phyloP scores from a whole-genome alignment of 805 yeast genomes.

The Wickerhamomyces queroliae region DNA sequence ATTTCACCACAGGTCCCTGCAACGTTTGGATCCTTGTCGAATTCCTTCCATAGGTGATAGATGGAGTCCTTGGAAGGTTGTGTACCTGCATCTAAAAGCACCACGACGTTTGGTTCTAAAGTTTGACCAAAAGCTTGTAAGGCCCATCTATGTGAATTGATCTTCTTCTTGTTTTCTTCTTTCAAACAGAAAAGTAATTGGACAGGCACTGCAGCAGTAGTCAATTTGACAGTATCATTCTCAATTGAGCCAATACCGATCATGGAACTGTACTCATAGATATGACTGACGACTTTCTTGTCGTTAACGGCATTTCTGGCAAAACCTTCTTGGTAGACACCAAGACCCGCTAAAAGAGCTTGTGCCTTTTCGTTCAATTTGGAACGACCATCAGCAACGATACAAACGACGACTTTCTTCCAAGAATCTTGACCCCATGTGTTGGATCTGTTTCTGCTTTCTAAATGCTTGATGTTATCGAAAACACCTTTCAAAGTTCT shows the following conservation, averaged over 20 bases:
- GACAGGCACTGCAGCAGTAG: slow-evolving; percentile 70
- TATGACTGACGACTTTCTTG: slow-evolving; percentile 74
- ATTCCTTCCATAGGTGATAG: slow-evolving; percentile 86
- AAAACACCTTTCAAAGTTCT: slow-evolving; percentile 87
- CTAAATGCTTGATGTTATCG: slow-evolving; percentile 74
- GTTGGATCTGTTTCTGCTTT: slow-evolving; percentile 55
- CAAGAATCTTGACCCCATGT: slow-evolving; percentile 96
- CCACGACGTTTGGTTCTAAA: slow-evolving; percentile 75
- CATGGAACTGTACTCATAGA: slow-evolving; percentile 90
- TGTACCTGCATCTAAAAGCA: slow-evolving; percentile 91
- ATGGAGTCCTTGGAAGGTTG: slow-evolving; percentile 81
- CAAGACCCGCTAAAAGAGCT: slow-evolving; percentile 78
- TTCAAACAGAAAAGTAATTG: slow-evolving; percentile 87
- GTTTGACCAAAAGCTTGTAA: slow-evolving; percentile 87
- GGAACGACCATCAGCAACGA: slow-evolving; percentile 88
- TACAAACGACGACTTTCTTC: slow-evolving; percentile 87
- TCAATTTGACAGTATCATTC: slow-evolving; percentile 59
- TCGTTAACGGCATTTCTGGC: slow-evolving; percentile 89
- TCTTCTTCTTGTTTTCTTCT: slow-evolving; percentile 83
- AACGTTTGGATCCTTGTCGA: slow-evolving; percentile 65
- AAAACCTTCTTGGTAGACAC: slow-evolving; percentile 92
- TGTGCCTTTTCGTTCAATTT: slow-evolving; percentile 75
- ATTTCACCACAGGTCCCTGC: slow-evolving; percentile 99
- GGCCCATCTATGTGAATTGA: slow-evolving; percentile 96
- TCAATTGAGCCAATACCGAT: slow-evolving; percentile 72